phyloP scores from a whole-genome alignment of 2,329 filamentous ascomycete species.

The Fusarium sp. region DNA sequence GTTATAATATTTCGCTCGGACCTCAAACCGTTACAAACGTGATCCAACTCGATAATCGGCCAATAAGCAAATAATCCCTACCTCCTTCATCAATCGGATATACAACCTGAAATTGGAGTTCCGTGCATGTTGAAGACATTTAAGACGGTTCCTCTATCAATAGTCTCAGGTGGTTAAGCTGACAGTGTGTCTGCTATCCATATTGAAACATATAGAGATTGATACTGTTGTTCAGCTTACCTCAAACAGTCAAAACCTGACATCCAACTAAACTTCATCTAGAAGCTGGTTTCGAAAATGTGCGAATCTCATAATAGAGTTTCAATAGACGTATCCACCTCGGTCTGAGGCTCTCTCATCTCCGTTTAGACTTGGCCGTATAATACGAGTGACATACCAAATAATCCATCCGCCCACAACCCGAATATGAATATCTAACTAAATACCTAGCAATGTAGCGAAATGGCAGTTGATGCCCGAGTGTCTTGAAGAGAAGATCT shows the following conservation, averaged over 20 bases:
- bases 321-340: conserved; percentile 10
- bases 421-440: neutral
- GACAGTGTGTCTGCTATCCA: neutral
- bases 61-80: neutral
- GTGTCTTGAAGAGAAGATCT: neutral
- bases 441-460: neutral
- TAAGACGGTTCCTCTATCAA: neutral
- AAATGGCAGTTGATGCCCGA: neutral
- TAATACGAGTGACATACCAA: neutral
- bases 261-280: neutral
- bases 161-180: neutral
- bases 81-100: neutral
- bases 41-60: neutral
- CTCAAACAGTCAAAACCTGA: neutral
- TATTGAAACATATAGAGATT: neutral
- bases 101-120: conserved; percentile 53
- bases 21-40: conserved; percentile 6
- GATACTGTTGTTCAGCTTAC: neutral
- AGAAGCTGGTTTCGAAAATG: conserved; percentile 6
- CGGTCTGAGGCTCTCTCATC: neutral
- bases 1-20: conserved; percentile 13
- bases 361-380: neutral
- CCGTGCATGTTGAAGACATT: conserved; percentile 57
- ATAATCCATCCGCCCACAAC: neutral
- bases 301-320: neutral